Evolutionary conservation across 208 protist genomes (phyloP).

Genomic region (Acanthamoeba divionensis): DNA sequence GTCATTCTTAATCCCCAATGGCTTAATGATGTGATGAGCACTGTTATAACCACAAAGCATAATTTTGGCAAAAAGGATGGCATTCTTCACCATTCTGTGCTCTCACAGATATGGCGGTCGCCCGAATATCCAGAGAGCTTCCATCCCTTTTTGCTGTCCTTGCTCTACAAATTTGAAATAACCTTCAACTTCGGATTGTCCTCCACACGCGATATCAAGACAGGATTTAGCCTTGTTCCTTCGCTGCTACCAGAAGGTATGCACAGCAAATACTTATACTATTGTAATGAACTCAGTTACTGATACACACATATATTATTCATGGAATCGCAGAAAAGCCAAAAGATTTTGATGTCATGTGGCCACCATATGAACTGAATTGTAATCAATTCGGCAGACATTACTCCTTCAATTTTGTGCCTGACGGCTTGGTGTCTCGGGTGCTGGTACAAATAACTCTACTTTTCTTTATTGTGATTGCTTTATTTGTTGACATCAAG

Average conservation of each 20-base stretch:
- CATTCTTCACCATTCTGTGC: conserved; percentile 33
- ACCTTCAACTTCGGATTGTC: background rate
- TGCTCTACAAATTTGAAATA: conserved; percentile 51
- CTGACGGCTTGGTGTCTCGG: too few species aligned
- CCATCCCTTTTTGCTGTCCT: conserved; percentile 35
- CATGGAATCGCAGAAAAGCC: too few species aligned
- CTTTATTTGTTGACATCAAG: too few species aligned
- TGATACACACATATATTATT: too few species aligned
- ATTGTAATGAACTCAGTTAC: too few species aligned
- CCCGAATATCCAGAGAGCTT: background rate
- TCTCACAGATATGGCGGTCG: conserved; percentile 26
- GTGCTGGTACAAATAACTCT: too few species aligned
- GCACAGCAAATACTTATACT: background rate
- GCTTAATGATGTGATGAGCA: conserved; percentile 27
- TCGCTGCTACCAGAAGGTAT: background rate
- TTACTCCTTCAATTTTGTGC: too few species aligned
- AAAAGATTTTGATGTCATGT: background rate
- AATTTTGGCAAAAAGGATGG: background rate
- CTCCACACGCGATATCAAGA: background rate
- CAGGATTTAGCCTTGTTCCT: conserved; percentile 19
- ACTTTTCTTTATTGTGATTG: too few species aligned
- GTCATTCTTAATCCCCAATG: conserved; percentile 48
- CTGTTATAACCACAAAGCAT: conserved; percentile 48
- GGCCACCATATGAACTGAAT: background rate
- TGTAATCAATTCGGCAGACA: background rate